phyloP scores from a whole-genome alignment of 345 rosid species.

The Cardamine chenopodiifolia region DNA sequence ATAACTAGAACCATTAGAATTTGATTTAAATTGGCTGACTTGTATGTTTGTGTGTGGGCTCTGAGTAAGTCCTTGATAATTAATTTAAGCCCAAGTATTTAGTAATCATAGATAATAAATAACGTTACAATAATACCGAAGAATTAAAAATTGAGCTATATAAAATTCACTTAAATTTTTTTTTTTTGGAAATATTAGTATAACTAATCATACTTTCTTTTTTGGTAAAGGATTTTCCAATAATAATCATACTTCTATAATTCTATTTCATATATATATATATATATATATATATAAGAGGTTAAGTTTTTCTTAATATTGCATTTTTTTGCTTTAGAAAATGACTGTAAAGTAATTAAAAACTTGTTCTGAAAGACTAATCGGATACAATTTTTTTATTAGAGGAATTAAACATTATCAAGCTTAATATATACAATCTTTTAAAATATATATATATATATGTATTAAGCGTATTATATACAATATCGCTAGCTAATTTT shows the following conservation, averaged over 20 bases:
- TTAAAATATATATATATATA: too few species aligned
- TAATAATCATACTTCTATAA: too few species aligned
- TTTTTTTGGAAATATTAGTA: too few species aligned
- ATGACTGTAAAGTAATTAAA: neutral
- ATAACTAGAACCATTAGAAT: neutral
- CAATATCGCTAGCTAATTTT: conserved; percentile 19
- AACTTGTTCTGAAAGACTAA: neutral
- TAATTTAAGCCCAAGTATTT: conserved; percentile 4
- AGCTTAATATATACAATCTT: conserved; percentile 13
- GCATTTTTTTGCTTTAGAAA: neutral
- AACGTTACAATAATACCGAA: neutral
- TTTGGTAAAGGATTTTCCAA: too few species aligned
- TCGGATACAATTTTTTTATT: neutral
- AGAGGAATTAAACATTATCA: neutral
- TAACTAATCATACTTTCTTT: too few species aligned
- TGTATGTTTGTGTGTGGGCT: conserved; percentile 13
- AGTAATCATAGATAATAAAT: neutral
- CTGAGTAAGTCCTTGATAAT: neutral
- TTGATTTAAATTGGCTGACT: neutral
- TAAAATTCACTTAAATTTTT: neutral
- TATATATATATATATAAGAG: too few species aligned
- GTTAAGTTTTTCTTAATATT: too few species aligned
- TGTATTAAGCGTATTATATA: neutral
- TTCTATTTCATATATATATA: too few species aligned
- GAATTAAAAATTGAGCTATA: neutral